Evolutionary conservation across 1,284 basidiomycete genomes (phyloP), one percentile per base, ranked within the genome.

Genomic region (Papiliotrema laurentii): DNA sequence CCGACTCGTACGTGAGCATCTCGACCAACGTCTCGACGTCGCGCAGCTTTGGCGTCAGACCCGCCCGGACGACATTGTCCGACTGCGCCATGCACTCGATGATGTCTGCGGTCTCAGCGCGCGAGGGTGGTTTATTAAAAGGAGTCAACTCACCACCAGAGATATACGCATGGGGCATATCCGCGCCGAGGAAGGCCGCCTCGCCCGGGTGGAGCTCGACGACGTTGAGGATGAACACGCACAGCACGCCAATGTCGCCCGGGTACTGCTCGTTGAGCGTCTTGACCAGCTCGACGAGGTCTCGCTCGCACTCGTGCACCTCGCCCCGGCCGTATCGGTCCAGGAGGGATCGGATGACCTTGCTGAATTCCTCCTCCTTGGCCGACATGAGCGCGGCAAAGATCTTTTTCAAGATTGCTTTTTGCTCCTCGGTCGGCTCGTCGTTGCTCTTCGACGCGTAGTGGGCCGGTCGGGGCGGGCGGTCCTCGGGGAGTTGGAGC

Each of bases 1-100:
- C 83, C 13, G 87, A 79, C 45, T 76, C 79, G 73, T 97, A 98
- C 9, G 92, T 97, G 54, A 98, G 81, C 68, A 89, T 89, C 3
- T 82, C 77, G 51, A 97, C 78, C 43, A 99, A 83, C 56, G 93
- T 97, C 3, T 85, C 83, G 19, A 97, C 84, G 69, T 99, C 96
- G 51, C 94, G 84, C 21, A 89, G 80, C 74, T 99, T 99, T 11
- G 96, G 94, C 0, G 96, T 99, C 36, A 99, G 83, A 18, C 96
- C 96, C 2, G 96, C 96, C 41, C 96, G 87, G 50, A 99, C 96
- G 68, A 99, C 96, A 72, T 98, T 98, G 77, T 99, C 94, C 51
- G 90, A 94, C 48, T 91, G 93, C 24, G 92, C 92, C 92, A 96
- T 97, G 76, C 90, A 93, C 69, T 97, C 92, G 69, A 96, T 88